Conservation (phyloP, 257 asterid genomes). For the Nicotiana sylvestris region DNA sequence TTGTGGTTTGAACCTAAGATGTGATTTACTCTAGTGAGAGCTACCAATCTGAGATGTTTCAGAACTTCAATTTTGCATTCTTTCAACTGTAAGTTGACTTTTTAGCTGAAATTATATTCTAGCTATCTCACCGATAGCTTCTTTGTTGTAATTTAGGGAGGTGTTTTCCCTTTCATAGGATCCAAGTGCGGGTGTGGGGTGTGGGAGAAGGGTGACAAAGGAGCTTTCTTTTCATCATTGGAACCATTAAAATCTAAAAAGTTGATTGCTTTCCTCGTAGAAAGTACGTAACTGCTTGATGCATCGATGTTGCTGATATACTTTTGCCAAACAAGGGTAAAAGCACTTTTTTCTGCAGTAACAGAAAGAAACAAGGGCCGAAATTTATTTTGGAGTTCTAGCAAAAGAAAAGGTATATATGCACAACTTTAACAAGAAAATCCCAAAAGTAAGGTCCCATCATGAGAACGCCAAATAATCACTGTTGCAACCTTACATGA, state of each 20-base stretch:
- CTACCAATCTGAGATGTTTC: background rate
- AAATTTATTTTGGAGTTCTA: background rate
- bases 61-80: background rate
- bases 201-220: background rate
- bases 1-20: background rate
- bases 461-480: background rate
- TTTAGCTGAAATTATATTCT: background rate
- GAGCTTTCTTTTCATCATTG: background rate
- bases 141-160: background rate
- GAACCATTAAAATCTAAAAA: background rate
- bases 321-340: background rate
- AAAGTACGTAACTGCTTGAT: background rate
- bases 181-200: background rate
- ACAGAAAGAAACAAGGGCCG: slow-evolving; percentile 1
- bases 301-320: background rate
- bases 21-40: background rate
- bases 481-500: background rate
- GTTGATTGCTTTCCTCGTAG: background rate
- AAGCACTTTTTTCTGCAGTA: background rate
- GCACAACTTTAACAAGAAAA: background rate
- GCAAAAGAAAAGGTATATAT: background rate
- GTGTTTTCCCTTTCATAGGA: background rate
- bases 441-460: background rate
- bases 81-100: background rate
- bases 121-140: background rate